Evolutionary conservation across 2,329 filamentous ascomycete species (phyloP), one percentile per base, ranked within the genome.

Genomic region (Chalaropsis thielavioides): DNA sequence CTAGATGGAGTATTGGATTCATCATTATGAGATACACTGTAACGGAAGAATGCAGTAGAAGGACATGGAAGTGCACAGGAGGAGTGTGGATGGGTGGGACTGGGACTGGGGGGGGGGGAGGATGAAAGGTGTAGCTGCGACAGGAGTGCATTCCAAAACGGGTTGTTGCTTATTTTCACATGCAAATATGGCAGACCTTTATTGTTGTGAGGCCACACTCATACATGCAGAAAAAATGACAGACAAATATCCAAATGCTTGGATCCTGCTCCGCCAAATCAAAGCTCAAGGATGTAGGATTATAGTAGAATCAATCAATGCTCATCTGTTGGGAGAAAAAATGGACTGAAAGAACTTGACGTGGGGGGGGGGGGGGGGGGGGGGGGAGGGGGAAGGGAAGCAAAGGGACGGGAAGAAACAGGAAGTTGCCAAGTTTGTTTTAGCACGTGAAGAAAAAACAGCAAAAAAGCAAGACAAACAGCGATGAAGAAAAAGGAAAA

Each of bases 271-370:
- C 27, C 15, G 17, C 54, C 13, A 38, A 58, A n/a, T 1, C 4
- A 58, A 31, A 58, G 54, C 27, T 58, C 54, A 19, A 38, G 54
- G 54, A 58, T 58, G 54, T n/a, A 58, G 54, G 54, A 58, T 58
- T 3, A 10, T 17, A 7, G n/a, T 17, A 35, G 43, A 58, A 58
- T 58, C 27, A 58, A 38, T 58, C 54, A 35, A 38, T 24, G 54
- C 54, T 38, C n/a, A 19, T 35, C 38, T 58, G 54, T 58, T 58
- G 54, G 54, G 54, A 58, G 54, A 31, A 56, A 56, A 31, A 56
- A 3, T 43, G 31, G 31, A 38, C 27, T 58, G 27, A 7, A 31
- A 46, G 43, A 46, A 46, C 15, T 38, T 35, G 54, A 58, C 54
- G 54, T 58, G 54, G 54, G 54, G 51, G 51, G 51, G 22, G 41